Evolutionary conservation across 805 yeast species (phyloP), one percentile per base, ranked within the genome.

Genomic region (Yamadazyma scolyti): DNA sequence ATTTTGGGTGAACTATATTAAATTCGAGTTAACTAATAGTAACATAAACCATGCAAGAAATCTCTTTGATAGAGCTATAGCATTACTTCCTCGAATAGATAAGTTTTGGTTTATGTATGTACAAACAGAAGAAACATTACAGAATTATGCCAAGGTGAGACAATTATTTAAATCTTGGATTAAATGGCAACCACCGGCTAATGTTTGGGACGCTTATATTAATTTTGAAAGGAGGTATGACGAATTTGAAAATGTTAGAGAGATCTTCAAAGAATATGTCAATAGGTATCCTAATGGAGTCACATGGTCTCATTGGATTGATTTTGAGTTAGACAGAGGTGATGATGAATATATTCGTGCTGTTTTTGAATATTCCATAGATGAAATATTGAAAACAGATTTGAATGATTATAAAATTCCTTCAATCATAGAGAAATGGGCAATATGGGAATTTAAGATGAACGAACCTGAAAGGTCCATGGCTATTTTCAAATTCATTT

Each of bases 21-120:
- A 86, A 47, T 54, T 77, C 22, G 97, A 93, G 58, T 59, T 89
- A 25, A 73, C 79, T 39, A 66, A 71, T 22, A 73, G 77, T 39
- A 86, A 82, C 44, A 69, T 87, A 33, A 87, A 86, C 47, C 97
- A 89, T 58, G 97, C 97, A 0, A 63, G 96, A 43, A 89, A 90
- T 50, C 46, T 93, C 16, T 61, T 90, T 18, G 88, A 87, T 31
- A 62, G 97, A 25, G 94, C 87, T 0, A 78, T 83, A 0, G 71
- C 77, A 2, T 54, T 76, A 0, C 60, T 89, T 16, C 97, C 97
- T 0, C 65, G 85, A 16, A 78, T 82, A 4, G 89, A 82, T 46
- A 89, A 89, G 52, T 58, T 90, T 13, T 90, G 97, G 97, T 84
- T 75, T 50, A 70, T 78, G 37, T 88, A 86, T 48, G 79, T 84